Base-by-base conservation (phyloP, 805 yeast species). In the Suhomyces emberorum region DNA sequence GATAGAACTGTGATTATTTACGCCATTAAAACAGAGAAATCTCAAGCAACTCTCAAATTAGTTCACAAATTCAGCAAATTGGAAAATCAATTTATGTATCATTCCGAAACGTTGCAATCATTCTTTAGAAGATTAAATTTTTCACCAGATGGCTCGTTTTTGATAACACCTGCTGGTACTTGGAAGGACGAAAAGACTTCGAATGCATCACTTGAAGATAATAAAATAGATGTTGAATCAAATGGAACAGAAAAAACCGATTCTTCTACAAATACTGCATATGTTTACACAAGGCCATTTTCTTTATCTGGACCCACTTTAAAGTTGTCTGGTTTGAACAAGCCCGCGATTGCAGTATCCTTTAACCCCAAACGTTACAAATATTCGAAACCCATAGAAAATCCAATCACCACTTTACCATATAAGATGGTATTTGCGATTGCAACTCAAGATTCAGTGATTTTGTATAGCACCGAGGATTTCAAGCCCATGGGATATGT, bases 391-490 rank as follows among this genome's bases (percentile, higher is more conserved):
- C 18, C 22, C 4, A 15, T 32, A 2, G 22, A 34, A 4, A 19
- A 19, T 2, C 15, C 22, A 7, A 72, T 71, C 10, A 72, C 87
- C 42, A 59, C 66, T 4, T 59, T 89, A 30, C 83, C 87, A 1
- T 88, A 93, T 52, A 76, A 88, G 43, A 75, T 93, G 78, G 63
- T 91, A 1, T 89, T 84, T 63, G 98, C 97, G 0, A 83, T 93
- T 14, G 98, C 96, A 0, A 89, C 97, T 0, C 88, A 86, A 39
- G 96, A 87, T 54, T 74, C 89, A 10, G 83, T 93, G 9, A 52
- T 83, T 7, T 63, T 93, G 2, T 93, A 86, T 59, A 95, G 88
- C 47, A 91, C 98, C 0, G 84, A 81, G 43, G 69, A 71, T 21
- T 50, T 69, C 17, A 59, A 70, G 38, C 95, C 97, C 2, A 51